phyloP scores from a whole-genome alignment of 2,329 filamentous ascomycete species.

The Anthostomella pinea region DNA sequence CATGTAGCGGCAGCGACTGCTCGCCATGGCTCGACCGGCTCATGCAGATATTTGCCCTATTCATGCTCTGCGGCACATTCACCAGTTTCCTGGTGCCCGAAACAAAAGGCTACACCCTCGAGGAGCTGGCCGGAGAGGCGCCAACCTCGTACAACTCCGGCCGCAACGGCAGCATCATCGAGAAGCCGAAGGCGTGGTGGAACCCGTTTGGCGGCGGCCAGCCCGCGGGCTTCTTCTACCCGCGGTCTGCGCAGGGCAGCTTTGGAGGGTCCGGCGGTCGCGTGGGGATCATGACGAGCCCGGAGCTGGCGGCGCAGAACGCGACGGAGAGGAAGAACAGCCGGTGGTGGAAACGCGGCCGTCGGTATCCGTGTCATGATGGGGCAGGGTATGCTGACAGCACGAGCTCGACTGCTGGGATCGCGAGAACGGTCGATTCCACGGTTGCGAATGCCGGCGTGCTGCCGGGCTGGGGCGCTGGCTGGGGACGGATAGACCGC shows the following conservation, averaged over 20 bases:
- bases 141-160: constrained; percentile 56
- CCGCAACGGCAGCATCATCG: constrained; percentile 47
- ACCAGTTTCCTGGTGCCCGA: constrained; percentile 73
- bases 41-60: constrained; percentile 74
- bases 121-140: constrained; percentile 65
- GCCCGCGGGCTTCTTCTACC: constrained; percentile 50
- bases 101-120: constrained; percentile 71
- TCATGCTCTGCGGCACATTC: constrained; percentile 72
- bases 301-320: constrained; percentile 34
- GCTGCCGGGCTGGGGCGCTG: constrained; percentile 37
- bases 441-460: constrained; percentile 18
- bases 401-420: constrained; percentile 26
- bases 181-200: constrained; percentile 36
- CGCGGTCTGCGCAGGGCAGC: constrained; percentile 27
- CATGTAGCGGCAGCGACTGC: constrained; percentile 47
- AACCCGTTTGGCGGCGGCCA: constrained; percentile 49
- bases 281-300: constrained; percentile 43
- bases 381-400: constrained; percentile 15
- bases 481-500: constrained; percentile 39
- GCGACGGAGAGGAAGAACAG: constrained; percentile 17
- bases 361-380: neutral
- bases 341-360: constrained; percentile 17
- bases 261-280: constrained; percentile 30
- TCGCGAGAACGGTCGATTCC: constrained; percentile 16
- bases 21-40: constrained; percentile 66